Base-by-base conservation (phyloP, 225 moss, liverwort and hornwort species). In the Marchantia paleacea region DNA sequence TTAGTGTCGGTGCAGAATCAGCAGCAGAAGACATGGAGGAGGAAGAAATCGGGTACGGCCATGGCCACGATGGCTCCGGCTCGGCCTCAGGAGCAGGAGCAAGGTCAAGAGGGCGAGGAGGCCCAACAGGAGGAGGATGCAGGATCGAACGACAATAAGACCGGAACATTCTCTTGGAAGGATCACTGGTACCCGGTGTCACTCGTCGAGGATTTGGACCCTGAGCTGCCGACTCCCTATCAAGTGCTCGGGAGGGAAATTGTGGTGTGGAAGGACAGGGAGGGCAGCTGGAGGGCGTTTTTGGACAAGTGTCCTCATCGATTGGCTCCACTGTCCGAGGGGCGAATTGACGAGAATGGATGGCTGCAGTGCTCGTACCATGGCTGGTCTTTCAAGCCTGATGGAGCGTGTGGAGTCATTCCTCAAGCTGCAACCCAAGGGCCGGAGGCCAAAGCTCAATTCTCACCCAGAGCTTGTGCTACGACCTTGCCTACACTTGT, bases 321-420 rank as follows among this genome's bases (percentile, higher is more conserved):
- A 26, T 83, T 97, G 10, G 97, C 97, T 0, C 94, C 97, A 6
- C 97, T 97, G 62, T 94, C 97, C 12, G 96, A 92, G 83, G 82
- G 87, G 4, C 69, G 57, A 15, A 75, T 78, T 12, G 76, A 54
- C n/a, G 66, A 68, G 65, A 79, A 79, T 70, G 97, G 97, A 26
- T 90, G 93, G 97, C 55, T 99, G 70, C 97, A 99, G 75, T 99
- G 97, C 85, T 99, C 97, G 10, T 99, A 99, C 81, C 97, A 99
- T 81, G 97, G 97, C 8, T 99, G 97, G 95, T 88, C 97, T 8
- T 99, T 99, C 82, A 90, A 92, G 86, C 86, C 90, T 6, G 97
- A 99, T 79, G 97, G 97, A 60, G 89, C 92, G 68, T 95, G 97
- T 75, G 95, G 93, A 31, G 88, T 79, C 3, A 99, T 99, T 80